Evolutionary conservation across 129 eudicot genomes (phyloP), one percentile per base, ranked within the genome.

Genomic region (Chrysanthemum lavandulifolium): DNA sequence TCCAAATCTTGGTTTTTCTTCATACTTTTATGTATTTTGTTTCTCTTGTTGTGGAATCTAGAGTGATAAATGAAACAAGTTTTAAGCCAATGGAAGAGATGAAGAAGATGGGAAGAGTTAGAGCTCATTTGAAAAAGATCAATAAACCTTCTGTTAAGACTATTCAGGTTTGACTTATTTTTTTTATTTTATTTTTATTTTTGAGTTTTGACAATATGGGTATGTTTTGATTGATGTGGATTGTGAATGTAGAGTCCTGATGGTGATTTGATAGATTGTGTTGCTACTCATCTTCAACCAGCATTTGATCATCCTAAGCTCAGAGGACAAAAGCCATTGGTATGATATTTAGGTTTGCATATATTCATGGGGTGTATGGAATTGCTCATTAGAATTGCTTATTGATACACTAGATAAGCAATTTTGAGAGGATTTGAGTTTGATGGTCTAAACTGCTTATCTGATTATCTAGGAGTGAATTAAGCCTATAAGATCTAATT

Each of bases 291-390:
- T 85, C 96, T 90, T 76, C 99, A 94, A 73, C 97, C 99, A 78
- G 97, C 99, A 68, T 94, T 94, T 80, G 99, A 94, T 75, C 99
- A 94, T 76, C 99, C 99, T 68, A 69, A 61, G 76, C 97, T 94
- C 65, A 88, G 73, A 83, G 99, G 97, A 56, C 96, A 84, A 71
- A 90, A 74, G 79, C 96, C 97, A 82, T 72, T 90, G 96, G 96
- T 93, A 87, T 60, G 16, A 31, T 9, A 14, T 25, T 49, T 58
- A 23, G 10, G 43, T 2, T 21, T 27, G 27, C 6, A 73, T 73
- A 52, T 53, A 1, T 53, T 13, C 4, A 53, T 27, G 27, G 8
- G 18, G 9, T 56, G 61, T 56, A n/a, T 56, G 12, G 61, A 13
- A n/a, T n/a, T n/a, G 25, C 13, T 16, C 2, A 56, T 27, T 56